A percentile compares a stretch with the other conserved stretches of the same genome.
Conservation (phyloP, 2,329 filamentous ascomycete species). For the Sporothrix pseudoabietina region DNA sequence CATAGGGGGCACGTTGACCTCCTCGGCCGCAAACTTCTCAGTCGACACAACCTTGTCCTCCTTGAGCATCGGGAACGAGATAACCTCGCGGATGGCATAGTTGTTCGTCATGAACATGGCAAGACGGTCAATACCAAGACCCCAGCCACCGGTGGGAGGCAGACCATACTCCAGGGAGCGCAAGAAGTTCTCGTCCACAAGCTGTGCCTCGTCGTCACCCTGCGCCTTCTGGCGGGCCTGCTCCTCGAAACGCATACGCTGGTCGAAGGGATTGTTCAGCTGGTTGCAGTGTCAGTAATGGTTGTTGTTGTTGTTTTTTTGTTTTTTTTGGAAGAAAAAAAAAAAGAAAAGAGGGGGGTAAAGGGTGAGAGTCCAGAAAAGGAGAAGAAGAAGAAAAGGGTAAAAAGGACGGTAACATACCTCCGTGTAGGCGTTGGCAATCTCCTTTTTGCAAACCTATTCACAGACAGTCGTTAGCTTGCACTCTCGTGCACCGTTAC, state of each 20-base stretch:
- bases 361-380: background rate
- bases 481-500: background rate
- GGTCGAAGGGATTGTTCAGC: conserved; percentile 95
- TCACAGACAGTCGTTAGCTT: background rate
- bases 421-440: conserved; percentile 94
- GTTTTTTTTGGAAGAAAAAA: background rate
- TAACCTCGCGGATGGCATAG: conserved; percentile 93
- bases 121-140: conserved; percentile 85
- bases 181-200: conserved; percentile 95
- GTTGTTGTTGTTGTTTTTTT: too few relatives aligned
- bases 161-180: conserved; percentile 73
- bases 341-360: too few relatives aligned
- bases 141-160: conserved; percentile 93
- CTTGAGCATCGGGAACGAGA: conserved; percentile 98
- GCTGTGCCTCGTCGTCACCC: conserved; percentile 95
- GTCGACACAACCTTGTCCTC: conserved; percentile 61
- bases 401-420: background rate
- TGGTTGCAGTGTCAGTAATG: background rate
- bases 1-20: conserved; percentile 41
- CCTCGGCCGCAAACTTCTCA: conserved; percentile 50
- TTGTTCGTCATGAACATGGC: conserved; percentile 73
- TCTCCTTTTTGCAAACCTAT: conserved; percentile 88
- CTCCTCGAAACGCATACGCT: conserved; percentile 89
- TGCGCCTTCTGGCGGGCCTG: conserved; percentile 94
- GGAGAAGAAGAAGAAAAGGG: background rate